Evolutionary conservation across 2,329 filamentous ascomycete genomes (phyloP).

Genomic region (Hypocreales sp.): DNA sequence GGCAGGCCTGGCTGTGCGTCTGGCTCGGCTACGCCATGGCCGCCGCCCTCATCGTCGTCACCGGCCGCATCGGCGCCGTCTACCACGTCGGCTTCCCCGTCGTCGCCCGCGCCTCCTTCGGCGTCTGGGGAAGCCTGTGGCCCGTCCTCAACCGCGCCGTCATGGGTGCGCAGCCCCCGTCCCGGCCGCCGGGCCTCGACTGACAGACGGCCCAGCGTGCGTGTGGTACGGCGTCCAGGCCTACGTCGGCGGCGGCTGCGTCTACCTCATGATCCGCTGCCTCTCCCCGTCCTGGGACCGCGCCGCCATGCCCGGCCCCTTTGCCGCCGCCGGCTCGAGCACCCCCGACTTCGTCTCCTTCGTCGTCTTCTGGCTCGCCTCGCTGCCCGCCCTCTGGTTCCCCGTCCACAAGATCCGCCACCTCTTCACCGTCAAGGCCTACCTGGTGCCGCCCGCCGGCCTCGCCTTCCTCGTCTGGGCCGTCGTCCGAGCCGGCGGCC

Average conservation of each 20-base stretch:
- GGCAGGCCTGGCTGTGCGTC: slow-evolving; percentile 82
- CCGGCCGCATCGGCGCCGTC: slow-evolving; percentile 68
- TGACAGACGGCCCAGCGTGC: slow-evolving; percentile 43
- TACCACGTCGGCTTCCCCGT: slow-evolving; percentile 90
- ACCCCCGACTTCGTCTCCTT: slow-evolving; percentile 69
- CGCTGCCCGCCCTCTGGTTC: slow-evolving; percentile 75
- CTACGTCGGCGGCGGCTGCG: slow-evolving; percentile 74
- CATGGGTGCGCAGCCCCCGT: slow-evolving; percentile 34
- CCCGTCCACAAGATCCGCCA: slow-evolving; percentile 81
- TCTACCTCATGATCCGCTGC: slow-evolving; percentile 75
- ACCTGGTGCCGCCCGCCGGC: slow-evolving; percentile 69
- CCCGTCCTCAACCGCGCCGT: slow-evolving; percentile 79
- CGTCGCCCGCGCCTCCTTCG: slow-evolving; percentile 61
- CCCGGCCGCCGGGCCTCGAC: neutral
- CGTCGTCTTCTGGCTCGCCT: slow-evolving; percentile 73
- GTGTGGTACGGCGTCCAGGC: slow-evolving; percentile 79
- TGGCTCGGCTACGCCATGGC: slow-evolving; percentile 75
- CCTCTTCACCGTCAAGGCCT: slow-evolving; percentile 80
- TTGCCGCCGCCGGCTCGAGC: slow-evolving; percentile 47
- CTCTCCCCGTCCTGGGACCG: slow-evolving; percentile 61
- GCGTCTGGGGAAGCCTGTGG: slow-evolving; percentile 81
- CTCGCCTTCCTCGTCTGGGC: slow-evolving; percentile 82
- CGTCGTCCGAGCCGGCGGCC: slow-evolving; percentile 63
- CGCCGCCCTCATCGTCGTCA: slow-evolving; percentile 58
- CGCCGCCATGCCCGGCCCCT: slow-evolving; percentile 48